Evolutionary conservation across 139 green algal species (phyloP).

Genomic region (Micromonas commoda): DNA sequence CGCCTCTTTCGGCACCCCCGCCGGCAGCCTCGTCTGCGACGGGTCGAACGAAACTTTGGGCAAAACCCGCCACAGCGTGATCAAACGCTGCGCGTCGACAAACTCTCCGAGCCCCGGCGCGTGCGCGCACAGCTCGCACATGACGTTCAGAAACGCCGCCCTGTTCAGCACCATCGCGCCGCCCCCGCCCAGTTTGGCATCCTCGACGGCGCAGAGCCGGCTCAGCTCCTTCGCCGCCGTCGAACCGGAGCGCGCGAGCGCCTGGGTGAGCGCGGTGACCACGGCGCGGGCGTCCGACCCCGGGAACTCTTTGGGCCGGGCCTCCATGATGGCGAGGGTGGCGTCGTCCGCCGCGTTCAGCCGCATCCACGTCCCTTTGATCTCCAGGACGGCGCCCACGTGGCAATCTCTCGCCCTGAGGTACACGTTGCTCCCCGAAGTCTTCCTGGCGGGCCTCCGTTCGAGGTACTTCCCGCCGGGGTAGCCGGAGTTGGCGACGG

Average conservation of each 20-base stretch:
- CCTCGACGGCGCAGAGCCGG: background rate
- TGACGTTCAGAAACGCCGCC: background rate
- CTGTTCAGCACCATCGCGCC: background rate
- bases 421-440: background rate
- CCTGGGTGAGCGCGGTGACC: background rate
- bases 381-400: background rate
- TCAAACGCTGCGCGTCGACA: background rate
- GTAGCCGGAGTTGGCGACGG: conserved; percentile 76
- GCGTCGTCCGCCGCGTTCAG: background rate
- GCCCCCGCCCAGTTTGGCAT: background rate
- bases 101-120: background rate
- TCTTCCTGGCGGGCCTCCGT: conserved; percentile 46
- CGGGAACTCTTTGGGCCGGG: background rate
- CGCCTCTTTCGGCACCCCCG: background rate
- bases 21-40: background rate
- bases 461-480: conserved; percentile 75
- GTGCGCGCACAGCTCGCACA: background rate
- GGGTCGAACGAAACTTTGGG: background rate
- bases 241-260: background rate
- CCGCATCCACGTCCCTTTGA: background rate
- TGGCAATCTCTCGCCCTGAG: background rate
- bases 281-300: background rate
- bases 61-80: background rate
- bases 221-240: background rate
- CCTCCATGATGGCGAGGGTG: background rate